Conservation (phyloP, 2,329 filamentous ascomycete species). For the Venturia aucupariae region DNA sequence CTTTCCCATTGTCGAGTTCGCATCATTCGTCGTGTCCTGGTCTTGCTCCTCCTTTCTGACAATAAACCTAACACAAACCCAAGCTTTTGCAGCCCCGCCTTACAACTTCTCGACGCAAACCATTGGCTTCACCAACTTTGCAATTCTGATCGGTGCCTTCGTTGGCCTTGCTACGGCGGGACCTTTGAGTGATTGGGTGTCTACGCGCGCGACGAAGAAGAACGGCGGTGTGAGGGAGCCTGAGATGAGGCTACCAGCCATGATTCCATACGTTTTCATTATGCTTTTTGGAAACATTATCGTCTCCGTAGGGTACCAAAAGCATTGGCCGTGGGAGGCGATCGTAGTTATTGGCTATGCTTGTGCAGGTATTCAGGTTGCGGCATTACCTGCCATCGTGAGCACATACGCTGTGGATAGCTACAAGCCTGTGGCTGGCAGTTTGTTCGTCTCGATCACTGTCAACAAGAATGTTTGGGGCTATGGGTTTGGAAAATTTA, state of each 20-base stretch:
- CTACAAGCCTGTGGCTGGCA: constrained; percentile 54
- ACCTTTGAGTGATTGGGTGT: constrained; percentile 48
- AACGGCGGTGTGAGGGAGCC: constrained; percentile 35
- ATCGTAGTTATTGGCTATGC: constrained; percentile 51
- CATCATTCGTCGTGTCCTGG: constrained; percentile 54
- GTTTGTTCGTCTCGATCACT: constrained; percentile 51
- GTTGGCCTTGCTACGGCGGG: constrained; percentile 48
- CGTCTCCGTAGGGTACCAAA: constrained; percentile 44
- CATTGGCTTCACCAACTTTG: constrained; percentile 32
- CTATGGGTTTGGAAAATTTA: constrained; percentile 49
- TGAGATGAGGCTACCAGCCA: constrained; percentile 43
- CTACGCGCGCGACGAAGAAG: constrained; percentile 40
- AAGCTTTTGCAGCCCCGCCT: constrained; percentile 19
- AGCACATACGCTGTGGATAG: constrained; percentile 53
- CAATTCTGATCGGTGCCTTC: constrained; percentile 43
- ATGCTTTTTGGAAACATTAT: constrained; percentile 50
- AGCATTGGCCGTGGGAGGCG: constrained; percentile 44
- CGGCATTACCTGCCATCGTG: constrained; percentile 50
- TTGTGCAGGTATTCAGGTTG: constrained; percentile 49
- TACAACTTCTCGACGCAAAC: constrained; percentile 12
- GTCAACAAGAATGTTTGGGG: constrained; percentile 58
- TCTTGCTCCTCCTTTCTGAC: constrained; percentile 48
- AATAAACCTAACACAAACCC: constrained; percentile 51
- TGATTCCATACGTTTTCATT: constrained; percentile 49
- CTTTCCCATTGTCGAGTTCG: constrained; percentile 55